phyloP scores from a whole-genome alignment of 192 early-diverging fungal genomes.

The Piromyces sp. region DNA sequence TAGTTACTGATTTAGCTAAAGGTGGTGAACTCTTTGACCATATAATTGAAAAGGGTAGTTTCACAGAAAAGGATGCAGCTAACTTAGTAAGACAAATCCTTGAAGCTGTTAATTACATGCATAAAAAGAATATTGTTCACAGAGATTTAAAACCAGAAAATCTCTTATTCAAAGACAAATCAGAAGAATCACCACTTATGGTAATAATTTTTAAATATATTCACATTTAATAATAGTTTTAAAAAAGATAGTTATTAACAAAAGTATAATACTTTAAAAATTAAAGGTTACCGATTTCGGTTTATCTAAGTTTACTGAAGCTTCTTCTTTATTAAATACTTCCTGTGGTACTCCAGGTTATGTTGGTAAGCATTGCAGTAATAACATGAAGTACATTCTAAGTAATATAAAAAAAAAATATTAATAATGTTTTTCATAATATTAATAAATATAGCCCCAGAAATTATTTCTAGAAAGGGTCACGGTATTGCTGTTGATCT shows the following conservation, averaged over 20 bases:
- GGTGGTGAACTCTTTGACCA: slow-evolving; percentile 41
- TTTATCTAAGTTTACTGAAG: background rate
- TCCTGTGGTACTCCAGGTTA: background rate
- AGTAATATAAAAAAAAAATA: background rate
- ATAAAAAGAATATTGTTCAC: slow-evolving; percentile 21
- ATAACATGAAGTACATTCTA: too few relatives aligned
- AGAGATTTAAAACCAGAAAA: slow-evolving; percentile 38
- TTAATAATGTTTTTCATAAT: too few relatives aligned
- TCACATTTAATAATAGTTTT: too few relatives aligned
- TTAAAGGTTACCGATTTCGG: background rate
- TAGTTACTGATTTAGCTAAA: slow-evolving; percentile 20
- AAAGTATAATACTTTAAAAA: background rate
- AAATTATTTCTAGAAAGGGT: slow-evolving; percentile 40
- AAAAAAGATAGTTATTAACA: too few relatives aligned
- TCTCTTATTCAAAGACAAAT: slow-evolving; percentile 13
- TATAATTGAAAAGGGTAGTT: slow-evolving; percentile 24
- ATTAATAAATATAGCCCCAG: slow-evolving; percentile 32
- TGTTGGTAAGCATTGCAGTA: background rate
- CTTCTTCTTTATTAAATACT: background rate
- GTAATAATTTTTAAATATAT: too few relatives aligned
- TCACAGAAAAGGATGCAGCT: slow-evolving; percentile 28
- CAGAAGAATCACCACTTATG: background rate
- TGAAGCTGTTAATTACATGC: slow-evolving; percentile 24
- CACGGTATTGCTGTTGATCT: slow-evolving; percentile 50
- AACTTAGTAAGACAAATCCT: slow-evolving; percentile 21